Percentiles rank a stretch among this genome's conserved stretches.
Evolutionary conservation across 257 asterid species (phyloP).

Genomic region (Gentiana macrophylla): DNA sequence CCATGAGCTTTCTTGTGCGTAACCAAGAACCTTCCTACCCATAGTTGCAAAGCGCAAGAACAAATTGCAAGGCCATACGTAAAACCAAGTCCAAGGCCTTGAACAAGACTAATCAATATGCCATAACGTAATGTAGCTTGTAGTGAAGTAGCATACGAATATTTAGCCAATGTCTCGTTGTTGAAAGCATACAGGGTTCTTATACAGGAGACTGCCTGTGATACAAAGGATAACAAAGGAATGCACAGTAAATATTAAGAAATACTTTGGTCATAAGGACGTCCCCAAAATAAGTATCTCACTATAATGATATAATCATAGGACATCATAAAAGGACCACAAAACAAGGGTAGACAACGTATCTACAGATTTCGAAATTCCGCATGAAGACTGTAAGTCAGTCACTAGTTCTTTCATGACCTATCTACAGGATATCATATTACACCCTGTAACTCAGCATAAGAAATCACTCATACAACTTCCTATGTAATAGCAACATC

Average conservation of each 20-base stretch:
- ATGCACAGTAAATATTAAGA: constrained; percentile 3
- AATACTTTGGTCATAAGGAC: not conserved
- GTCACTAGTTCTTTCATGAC: no score
- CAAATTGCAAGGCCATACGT: constrained; percentile 99
- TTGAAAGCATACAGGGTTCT: constrained; percentile 90
- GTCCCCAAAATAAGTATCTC: not conserved
- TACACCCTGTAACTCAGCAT: no score
- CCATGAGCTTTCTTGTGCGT: constrained; percentile 73
- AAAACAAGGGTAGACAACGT: not conserved
- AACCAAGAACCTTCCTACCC: constrained; percentile 97
- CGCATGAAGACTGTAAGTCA: no score
- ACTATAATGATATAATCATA: not conserved
- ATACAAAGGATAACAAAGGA: constrained; percentile 1
- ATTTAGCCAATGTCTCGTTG: constrained; percentile 94
- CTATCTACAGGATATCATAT: no score
- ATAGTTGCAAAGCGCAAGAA: constrained; percentile 98
- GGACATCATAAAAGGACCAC: no score
- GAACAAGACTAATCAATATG: constrained; percentile 96
- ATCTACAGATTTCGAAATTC: no score
- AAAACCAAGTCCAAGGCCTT: constrained; percentile 99
- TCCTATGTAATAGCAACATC: no score
- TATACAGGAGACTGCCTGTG: constrained; percentile 91
- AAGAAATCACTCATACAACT: no score
- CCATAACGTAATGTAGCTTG: constrained; percentile 99
- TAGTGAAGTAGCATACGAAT: constrained; percentile 94